Conservation (phyloP, 306 rosid genomes). For the Luffa aegyptiaca region DNA sequence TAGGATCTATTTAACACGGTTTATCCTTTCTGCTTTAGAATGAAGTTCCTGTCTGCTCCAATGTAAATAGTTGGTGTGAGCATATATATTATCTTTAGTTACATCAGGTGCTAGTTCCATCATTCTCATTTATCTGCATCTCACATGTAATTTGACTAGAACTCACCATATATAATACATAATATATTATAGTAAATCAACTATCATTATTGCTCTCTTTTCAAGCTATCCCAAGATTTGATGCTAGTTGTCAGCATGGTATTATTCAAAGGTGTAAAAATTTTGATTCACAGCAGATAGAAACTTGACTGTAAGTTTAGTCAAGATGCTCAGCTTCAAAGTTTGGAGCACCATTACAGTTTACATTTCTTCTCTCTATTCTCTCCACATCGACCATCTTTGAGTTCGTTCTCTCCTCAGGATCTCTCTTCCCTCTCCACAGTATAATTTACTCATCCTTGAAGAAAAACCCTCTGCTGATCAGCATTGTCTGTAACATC, state of each 20-base stretch:
- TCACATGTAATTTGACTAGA: background rate
- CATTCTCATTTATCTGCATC: background rate
- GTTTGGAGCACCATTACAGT: background rate
- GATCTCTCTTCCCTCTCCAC: conserved; percentile 48
- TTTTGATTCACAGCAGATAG: background rate
- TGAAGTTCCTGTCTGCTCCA: background rate
- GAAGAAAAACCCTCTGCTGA: background rate
- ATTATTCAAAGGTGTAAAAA: background rate
- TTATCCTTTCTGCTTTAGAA: background rate
- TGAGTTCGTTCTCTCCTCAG: conserved; percentile 7
- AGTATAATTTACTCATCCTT: conserved; percentile 73
- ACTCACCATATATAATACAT: background rate
- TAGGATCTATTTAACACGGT: conserved; percentile 3
- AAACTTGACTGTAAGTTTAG: background rate
- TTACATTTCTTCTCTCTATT: background rate
- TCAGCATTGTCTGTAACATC: background rate
- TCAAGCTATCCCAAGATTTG: background rate
- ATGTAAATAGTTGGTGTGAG: background rate
- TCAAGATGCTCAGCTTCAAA: background rate
- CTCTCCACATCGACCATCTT: background rate
- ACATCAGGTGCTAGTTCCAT: background rate
- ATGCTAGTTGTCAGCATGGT: background rate
- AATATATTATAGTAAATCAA: background rate
- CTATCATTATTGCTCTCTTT: background rate
- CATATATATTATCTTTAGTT: background rate